A percentile compares a stretch with the other conserved stretches of the same genome.
Conservation (phyloP, 148 eudicot species). For the Camellia granthamiana region DNA sequence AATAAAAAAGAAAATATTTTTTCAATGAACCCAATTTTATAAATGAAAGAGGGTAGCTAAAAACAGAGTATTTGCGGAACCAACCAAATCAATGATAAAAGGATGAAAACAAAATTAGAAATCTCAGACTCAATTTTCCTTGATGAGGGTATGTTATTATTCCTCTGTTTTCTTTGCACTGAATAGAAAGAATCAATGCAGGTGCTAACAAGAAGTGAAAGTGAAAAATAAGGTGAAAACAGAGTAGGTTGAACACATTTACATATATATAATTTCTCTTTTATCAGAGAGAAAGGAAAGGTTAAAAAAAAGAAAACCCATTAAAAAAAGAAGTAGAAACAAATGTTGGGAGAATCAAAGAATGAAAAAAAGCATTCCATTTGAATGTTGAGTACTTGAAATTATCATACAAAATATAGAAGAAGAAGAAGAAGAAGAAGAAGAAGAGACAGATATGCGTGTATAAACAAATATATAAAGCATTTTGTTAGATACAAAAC, state of each 20-base stretch:
- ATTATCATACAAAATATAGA: neutral
- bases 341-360: too few relatives aligned
- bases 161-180: neutral
- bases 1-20: neutral
- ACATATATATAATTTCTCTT: too few relatives aligned
- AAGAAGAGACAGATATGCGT: neutral
- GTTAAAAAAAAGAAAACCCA: too few relatives aligned
- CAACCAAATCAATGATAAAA: neutral
- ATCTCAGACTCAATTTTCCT: neutral
- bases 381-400: neutral
- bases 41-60: neutral
- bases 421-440: neutral
- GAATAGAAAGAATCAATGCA: neutral
- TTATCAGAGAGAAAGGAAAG: too few relatives aligned
- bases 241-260: too few relatives aligned
- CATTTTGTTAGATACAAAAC: constrained; percentile 5
- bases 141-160: neutral
- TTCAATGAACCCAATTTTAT: neutral
- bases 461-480: neutral
- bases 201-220: neutral
- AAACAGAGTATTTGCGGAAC: neutral
- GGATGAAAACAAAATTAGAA: neutral
- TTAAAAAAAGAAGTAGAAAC: too few relatives aligned
- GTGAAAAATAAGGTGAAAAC: neutral
- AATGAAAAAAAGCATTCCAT: too few relatives aligned